Conservation (phyloP, 1,284 basidiomycete genomes). For the Ceratobasidium sp. region DNA sequence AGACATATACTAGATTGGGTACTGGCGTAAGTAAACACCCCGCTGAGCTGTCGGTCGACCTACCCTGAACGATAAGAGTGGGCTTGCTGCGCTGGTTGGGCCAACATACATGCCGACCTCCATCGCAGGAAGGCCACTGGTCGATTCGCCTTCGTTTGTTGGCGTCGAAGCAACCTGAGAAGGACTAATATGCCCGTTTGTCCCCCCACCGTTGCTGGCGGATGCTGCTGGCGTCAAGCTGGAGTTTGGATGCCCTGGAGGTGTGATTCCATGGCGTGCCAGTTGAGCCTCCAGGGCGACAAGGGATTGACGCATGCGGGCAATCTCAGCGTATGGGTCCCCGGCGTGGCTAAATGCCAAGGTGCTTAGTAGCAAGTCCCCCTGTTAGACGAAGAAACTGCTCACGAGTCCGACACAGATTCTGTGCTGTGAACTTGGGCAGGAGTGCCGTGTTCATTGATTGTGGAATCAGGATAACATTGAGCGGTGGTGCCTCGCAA, state of each 20-base stretch:
- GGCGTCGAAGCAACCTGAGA: conserved; percentile 32
- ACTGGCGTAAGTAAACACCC: neutral
- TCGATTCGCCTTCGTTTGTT: conserved; percentile 34
- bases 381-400: conserved; percentile 55
- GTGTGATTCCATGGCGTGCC: conserved; percentile 38
- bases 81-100: conserved; percentile 38
- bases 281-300: conserved; percentile 44
- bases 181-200: conserved; percentile 32
- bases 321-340: conserved; percentile 48
- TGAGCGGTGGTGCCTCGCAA: conserved; percentile 61
- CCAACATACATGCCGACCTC: conserved; percentile 42
- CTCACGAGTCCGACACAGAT: conserved; percentile 45
- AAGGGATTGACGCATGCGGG: conserved; percentile 48
- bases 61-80: conserved; percentile 40
- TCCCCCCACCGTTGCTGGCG: neutral
- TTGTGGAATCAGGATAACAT: conserved; percentile 77
- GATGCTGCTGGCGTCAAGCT: neutral
- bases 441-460: conserved; percentile 61
- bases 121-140: conserved; percentile 18
- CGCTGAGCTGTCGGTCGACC: conserved; percentile 1
- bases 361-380: conserved; percentile 42
- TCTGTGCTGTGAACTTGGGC: conserved; percentile 64
- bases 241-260: neutral
- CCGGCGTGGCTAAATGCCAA: conserved; percentile 55
- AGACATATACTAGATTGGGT: conserved; percentile 29